Evolutionary conservation across 2,329 filamentous ascomycete species (phyloP), one percentile per base, ranked within the genome.

Genomic region (Aspergillus sp.): DNA sequence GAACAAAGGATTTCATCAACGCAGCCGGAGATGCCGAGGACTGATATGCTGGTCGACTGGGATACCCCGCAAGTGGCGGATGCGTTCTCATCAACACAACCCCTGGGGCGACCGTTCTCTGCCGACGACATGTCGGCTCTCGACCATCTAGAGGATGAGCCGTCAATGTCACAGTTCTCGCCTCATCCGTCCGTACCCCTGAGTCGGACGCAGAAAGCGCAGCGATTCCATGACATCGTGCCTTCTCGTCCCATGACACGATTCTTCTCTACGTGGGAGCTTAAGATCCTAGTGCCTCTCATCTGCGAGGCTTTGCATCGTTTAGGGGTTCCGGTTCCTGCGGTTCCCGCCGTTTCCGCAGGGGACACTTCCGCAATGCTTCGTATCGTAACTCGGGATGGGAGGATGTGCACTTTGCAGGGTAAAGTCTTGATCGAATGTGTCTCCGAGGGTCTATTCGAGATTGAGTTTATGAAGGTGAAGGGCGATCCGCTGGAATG

Each of bases 401-500:
- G 84, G 79, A 66, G 79, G 65, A 70, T 78, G 70, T 76, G 79
- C 64, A 71, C 74, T 5, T 64, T 81, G 2, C 76, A 78, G 39
- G 79, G 79, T 4, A 79, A 79, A 36, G 76, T 81, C 9, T 68
- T 79, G 7, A 72, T 81, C 50, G 78, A 81, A 52, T 72, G 70
- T 53, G 77, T 80, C 2, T 79, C 80, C 0, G 80, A 79, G 17
- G 89, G 90, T 62, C 77, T 94, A 32, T 83, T 93, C 23, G 93
- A 97, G 75, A 91, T 97, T 28, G 85, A 92, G 55, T 98, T 99
- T 73, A 86, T 96, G 66, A 99, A 99, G 79, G 85, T 91, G 57
- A 97, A 97, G 79, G 95, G 95, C 5, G 95, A 99, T 80, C 95
- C 95, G 5, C 79, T 99, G 53, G 94, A 98, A 80, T 99, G 96